Percentiles rank a stretch among this genome's conserved stretches.
Conservation (phyloP, 345 rosid genomes). For the Hibiscus tridactylites region DNA sequence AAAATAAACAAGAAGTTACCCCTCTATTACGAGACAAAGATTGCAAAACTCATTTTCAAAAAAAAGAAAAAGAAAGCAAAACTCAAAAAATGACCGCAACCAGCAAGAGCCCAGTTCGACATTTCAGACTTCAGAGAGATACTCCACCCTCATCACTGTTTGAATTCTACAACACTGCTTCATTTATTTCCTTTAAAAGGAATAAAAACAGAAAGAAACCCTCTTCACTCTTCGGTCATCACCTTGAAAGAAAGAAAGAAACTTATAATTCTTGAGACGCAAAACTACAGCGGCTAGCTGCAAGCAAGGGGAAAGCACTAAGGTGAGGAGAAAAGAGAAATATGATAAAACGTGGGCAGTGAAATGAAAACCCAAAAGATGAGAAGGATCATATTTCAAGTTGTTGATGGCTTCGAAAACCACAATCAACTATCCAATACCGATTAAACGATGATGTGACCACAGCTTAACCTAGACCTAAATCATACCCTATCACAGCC, state of each 20-base stretch:
- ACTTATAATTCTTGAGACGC: not conserved
- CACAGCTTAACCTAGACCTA: too few relatives aligned
- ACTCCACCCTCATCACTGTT: not conserved
- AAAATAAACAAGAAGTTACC: not conserved
- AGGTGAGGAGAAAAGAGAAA: slow-evolving; percentile 10
- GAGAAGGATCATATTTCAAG: too few relatives aligned
- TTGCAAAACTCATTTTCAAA: too few relatives aligned
- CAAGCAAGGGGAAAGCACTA: not conserved
- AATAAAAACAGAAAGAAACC: not conserved
- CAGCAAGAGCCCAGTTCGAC: slow-evolving; percentile 5
- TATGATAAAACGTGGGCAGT: not conserved
- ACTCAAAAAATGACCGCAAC: not conserved
- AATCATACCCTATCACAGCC: too few relatives aligned
- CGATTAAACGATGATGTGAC: too few relatives aligned
- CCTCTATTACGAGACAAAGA: not conserved
- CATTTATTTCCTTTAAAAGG: not conserved
- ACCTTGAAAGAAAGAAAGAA: slow-evolving; percentile 9
- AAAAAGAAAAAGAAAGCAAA: not conserved
- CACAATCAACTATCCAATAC: not conserved
- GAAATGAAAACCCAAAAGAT: not conserved
- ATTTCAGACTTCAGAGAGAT: too few relatives aligned
- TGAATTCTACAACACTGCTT: slow-evolving; percentile 10
- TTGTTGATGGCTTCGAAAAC: not conserved
- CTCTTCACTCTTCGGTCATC: not conserved
- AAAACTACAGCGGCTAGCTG: not conserved